A percentile compares a stretch with the other conserved stretches of the same genome.
Evolutionary conservation across 257 asterid species (phyloP).

Genomic region (Solanum medicagineum): DNA sequence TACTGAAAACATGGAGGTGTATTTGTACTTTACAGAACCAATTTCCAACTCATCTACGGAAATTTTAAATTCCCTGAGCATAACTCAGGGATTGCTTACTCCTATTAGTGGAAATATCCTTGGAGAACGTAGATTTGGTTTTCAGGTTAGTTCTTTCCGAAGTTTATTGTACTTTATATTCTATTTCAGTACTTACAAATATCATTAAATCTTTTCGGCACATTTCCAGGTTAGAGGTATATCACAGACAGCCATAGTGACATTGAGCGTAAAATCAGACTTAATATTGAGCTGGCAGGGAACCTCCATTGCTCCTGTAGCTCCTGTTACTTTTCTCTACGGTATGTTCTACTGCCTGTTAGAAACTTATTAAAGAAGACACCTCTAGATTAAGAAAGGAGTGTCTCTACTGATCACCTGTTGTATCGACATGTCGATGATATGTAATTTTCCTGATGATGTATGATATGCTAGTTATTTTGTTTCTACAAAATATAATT

Average conservation of each 20-base stretch:
- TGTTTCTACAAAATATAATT: background rate
- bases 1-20: constrained; percentile 46
- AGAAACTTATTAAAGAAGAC: background rate
- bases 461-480: background rate
- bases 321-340: constrained; percentile 77
- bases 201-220: background rate
- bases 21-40: constrained; percentile 70
- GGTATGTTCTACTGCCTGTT: constrained; percentile 29
- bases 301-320: constrained; percentile 61
- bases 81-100: constrained; percentile 52
- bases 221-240: constrained; percentile 43
- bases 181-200: background rate
- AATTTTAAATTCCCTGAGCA: constrained; percentile 46
- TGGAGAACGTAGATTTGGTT: constrained; percentile 84
- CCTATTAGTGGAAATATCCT: constrained; percentile 49
- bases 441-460: background rate
- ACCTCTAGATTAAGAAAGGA: background rate
- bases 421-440: background rate
- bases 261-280: constrained; percentile 54
- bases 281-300: constrained; percentile 57
- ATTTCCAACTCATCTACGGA: constrained; percentile 68
- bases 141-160: constrained; percentile 41
- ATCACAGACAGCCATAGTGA: constrained; percentile 47
- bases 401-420: background rate
- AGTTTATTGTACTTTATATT: background rate